Evolutionary conservation across 768 basidiomycete species (phyloP).

Genomic region (Suillus ampliporus): DNA sequence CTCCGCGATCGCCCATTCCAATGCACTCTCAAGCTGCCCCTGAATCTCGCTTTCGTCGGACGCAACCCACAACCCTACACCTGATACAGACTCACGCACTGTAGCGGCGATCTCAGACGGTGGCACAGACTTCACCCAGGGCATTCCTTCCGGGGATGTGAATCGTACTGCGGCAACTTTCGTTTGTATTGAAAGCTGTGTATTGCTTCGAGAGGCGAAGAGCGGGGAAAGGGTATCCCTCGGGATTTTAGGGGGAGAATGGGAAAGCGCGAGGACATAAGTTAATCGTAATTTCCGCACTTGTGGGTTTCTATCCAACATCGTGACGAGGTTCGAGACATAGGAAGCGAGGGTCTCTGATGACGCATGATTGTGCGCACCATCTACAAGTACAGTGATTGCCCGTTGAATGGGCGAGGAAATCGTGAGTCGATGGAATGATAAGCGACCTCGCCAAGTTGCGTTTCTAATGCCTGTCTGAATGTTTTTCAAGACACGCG

Average conservation of each 20-base stretch:
- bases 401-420: slow-evolving; percentile 31
- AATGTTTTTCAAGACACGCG: slow-evolving; percentile 53
- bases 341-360: slow-evolving; percentile 70
- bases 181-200: slow-evolving; percentile 36
- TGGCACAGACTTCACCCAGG: slow-evolving; percentile 81
- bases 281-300: slow-evolving; percentile 50
- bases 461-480: slow-evolving; percentile 60
- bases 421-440: slow-evolving; percentile 53
- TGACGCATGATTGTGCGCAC: slow-evolving; percentile 91
- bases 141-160: slow-evolving; percentile 87
- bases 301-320: slow-evolving; percentile 22
- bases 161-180: slow-evolving; percentile 66
- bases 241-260: slow-evolving; percentile 86
- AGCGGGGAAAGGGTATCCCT: slow-evolving; percentile 73
- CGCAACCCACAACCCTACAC: slow-evolving; percentile 53
- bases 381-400: slow-evolving; percentile 74
- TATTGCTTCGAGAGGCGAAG: slow-evolving; percentile 47
- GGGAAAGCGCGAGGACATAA: slow-evolving; percentile 82
- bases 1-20: slow-evolving; percentile 45
- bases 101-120: slow-evolving; percentile 54
- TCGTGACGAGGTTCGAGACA: slow-evolving; percentile 43
- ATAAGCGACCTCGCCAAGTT: slow-evolving; percentile 85
- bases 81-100: slow-evolving; percentile 49
- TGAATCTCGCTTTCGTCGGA: slow-evolving; percentile 38
- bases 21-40: slow-evolving; percentile 50